These are phyloP conservation scores for Trichocladium uniseriatum DNA, from an alignment of 495 filamentous ascomycete species.

Conservation along the genomic window DNA sequence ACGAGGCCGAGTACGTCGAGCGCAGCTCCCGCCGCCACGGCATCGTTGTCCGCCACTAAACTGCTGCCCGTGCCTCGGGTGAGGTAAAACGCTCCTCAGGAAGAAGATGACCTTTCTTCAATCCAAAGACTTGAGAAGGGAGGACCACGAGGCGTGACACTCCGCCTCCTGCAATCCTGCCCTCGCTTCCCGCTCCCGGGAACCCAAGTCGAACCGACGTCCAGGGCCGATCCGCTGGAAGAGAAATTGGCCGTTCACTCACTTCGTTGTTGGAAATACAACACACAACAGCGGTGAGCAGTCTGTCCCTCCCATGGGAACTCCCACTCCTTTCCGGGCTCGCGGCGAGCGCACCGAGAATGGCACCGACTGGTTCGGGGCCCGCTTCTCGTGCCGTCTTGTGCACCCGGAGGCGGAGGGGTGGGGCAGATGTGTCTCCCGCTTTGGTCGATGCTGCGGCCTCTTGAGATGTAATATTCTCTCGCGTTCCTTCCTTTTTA, in stretches of 20 bases:
- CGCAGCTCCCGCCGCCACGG: constrained; percentile 59
- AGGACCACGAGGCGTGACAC: not conserved
- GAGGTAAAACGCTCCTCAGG: too few species aligned
- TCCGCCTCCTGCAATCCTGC: not conserved
- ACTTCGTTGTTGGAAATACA: constrained; percentile 15
- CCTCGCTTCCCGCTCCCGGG: not conserved
- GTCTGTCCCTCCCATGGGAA: not conserved
- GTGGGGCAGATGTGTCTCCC: not conserved
- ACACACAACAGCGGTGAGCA: constrained; percentile 3
- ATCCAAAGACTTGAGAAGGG: constrained; percentile 2
- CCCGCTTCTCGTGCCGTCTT: not conserved
- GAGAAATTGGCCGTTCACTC: constrained; percentile 7
- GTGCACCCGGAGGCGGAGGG: not conserved
- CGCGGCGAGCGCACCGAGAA: not conserved
- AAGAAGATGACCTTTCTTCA: constrained; percentile 18
- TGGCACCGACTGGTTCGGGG: not conserved
- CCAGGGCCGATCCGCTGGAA: constrained; percentile 2
- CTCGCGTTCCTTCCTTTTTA: constrained; percentile 9
- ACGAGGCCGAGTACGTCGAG: constrained; percentile 53
- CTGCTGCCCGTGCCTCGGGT: constrained; percentile 20
- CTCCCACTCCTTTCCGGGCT: not conserved
- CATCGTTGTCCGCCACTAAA: constrained; percentile 55
- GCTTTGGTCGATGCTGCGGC: constrained; percentile 9
- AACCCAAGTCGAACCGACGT: not conserved
- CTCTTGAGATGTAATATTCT: constrained; percentile 14